These are phyloP conservation scores for Stylonectria norvegica DNA, from an alignment of 2,329 filamentous ascomycete genomes.

Conservation along the genomic window DNA sequence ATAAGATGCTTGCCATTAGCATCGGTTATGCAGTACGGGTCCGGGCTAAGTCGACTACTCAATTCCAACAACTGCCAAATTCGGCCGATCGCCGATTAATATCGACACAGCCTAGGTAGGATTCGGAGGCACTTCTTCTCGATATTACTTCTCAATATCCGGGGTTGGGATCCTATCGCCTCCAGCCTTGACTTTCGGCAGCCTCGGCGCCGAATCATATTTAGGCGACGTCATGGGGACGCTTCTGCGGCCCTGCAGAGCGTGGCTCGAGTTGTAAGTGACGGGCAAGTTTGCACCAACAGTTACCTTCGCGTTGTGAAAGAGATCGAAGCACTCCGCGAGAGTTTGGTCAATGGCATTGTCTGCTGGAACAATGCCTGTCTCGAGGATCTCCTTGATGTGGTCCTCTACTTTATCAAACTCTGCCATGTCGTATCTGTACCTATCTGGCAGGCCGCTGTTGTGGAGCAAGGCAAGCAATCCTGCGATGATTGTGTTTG, in stretches of 20 bases:
- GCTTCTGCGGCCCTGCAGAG: conserved; percentile 10
- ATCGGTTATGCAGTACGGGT: too few species aligned
- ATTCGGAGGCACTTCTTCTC: too few species aligned
- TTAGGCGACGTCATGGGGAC: conserved; percentile 2
- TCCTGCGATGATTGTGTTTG: conserved; percentile 50
- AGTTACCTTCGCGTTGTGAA: conserved; percentile 43
- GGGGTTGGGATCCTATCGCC: conserved; percentile 11
- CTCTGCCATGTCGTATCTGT: conserved; percentile 47
- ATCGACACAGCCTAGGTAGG: too few species aligned
- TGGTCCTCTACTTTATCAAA: conserved; percentile 49
- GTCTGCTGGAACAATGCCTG: conserved; percentile 41
- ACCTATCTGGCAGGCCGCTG: conserved; percentile 51
- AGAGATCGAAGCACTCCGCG: conserved; percentile 45
- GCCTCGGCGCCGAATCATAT: conserved; percentile 8
- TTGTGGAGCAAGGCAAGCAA: conserved; percentile 52
- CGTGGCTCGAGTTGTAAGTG: conserved; percentile 33
- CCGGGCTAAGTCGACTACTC: too few species aligned
- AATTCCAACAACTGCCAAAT: too few species aligned
- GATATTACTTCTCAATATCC: conserved; percentile 5
- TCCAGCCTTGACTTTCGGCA: conserved; percentile 4
- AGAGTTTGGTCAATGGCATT: conserved; percentile 45
- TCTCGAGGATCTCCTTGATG: conserved; percentile 49
- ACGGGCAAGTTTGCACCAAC: conserved; percentile 47
- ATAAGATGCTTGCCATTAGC: not conserved
- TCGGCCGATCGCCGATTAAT: too few species aligned